Conservation (phyloP, 2,329 filamentous ascomycete genomes). For the Ophiostoma quercus region DNA sequence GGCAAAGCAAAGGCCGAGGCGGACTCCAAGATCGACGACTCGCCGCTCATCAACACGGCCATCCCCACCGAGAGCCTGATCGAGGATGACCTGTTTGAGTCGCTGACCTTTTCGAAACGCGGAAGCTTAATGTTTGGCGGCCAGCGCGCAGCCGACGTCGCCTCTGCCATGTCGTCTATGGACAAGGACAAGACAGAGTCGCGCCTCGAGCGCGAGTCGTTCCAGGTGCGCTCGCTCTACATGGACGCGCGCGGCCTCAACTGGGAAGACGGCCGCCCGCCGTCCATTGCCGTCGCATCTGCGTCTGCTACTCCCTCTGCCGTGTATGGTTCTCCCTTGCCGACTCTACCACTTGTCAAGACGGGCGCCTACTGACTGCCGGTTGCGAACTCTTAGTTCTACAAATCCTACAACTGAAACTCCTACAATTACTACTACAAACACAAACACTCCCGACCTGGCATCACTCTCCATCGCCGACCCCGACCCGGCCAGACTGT, state of each 20-base stretch:
- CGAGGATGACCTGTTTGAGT: slow-evolving; percentile 53
- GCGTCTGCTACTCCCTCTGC: neutral
- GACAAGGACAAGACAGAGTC: slow-evolving; percentile 14
- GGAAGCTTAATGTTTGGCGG: slow-evolving; percentile 59
- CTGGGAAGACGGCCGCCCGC: slow-evolving; percentile 49
- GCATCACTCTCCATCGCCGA: neutral
- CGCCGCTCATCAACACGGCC: slow-evolving; percentile 42
- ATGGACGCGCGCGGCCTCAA: slow-evolving; percentile 38
- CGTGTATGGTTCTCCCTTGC: slow-evolving; percentile 1
- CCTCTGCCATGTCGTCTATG: slow-evolving; percentile 11
- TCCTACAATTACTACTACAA: neutral
- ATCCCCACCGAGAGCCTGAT: slow-evolving; percentile 54
- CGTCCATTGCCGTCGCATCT: slow-evolving; percentile 45
- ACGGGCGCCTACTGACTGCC: slow-evolving; percentile 22
- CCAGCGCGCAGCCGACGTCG: slow-evolving; percentile 35
- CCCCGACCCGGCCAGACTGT: neutral
- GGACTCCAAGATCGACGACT: neutral
- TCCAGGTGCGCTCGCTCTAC: slow-evolving; percentile 64
- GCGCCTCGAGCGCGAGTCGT: slow-evolving; percentile 53
- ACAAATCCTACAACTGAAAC: neutral
- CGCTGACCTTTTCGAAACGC: slow-evolving; percentile 57
- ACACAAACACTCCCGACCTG: neutral
- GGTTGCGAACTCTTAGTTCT: neutral
- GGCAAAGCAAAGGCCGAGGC: neutral
- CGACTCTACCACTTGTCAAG: slow-evolving; percentile 33